Evolutionary conservation across 2,329 filamentous ascomycete species (phyloP).

Genomic region (Helotiales sp.): DNA sequence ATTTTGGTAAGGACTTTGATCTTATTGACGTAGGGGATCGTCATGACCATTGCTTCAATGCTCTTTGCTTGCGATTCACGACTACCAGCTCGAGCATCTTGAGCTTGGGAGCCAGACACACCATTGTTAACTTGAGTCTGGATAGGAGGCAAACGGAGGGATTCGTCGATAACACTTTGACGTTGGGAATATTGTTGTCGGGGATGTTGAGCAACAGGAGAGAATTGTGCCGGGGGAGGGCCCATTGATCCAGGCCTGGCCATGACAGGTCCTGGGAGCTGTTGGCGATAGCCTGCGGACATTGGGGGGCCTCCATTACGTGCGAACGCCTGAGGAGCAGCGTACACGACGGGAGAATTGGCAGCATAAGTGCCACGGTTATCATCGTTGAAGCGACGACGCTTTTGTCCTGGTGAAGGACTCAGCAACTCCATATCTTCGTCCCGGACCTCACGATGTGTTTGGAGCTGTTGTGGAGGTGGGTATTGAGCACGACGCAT

Average conservation of each 20-base stretch:
- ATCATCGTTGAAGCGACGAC: conserved; percentile 57
- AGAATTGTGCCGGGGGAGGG: conserved; percentile 31
- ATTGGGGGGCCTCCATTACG: conserved; percentile 28
- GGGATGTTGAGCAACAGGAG: conserved; percentile 28
- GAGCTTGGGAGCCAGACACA: conserved; percentile 38
- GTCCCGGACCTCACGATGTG: conserved; percentile 33
- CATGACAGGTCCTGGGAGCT: conserved; percentile 32
- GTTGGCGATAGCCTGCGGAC: conserved; percentile 41
- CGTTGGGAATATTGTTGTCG: conserved; percentile 29
- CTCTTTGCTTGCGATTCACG: conserved; percentile 43
- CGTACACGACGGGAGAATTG: conserved; percentile 40
- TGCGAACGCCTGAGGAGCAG: conserved; percentile 25
- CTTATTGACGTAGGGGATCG: conserved; percentile 72
- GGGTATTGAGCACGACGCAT: conserved; percentile 26
- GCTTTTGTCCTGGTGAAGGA: conserved; percentile 58
- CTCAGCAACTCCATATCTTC: conserved; percentile 43
- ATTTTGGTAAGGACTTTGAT: conserved; percentile 75
- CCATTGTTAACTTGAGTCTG: conserved; percentile 37
- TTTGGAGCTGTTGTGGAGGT: conserved; percentile 29
- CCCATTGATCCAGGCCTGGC: conserved; percentile 30
- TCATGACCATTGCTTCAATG: conserved; percentile 72
- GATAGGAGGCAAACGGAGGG: conserved; percentile 36
- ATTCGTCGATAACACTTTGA: conserved; percentile 32
- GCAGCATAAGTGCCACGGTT: conserved; percentile 40
- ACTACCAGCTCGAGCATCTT: conserved; percentile 33